Evolutionary conservation across 331 rosid species (phyloP).

Genomic region (Phaseolus coccineus): DNA sequence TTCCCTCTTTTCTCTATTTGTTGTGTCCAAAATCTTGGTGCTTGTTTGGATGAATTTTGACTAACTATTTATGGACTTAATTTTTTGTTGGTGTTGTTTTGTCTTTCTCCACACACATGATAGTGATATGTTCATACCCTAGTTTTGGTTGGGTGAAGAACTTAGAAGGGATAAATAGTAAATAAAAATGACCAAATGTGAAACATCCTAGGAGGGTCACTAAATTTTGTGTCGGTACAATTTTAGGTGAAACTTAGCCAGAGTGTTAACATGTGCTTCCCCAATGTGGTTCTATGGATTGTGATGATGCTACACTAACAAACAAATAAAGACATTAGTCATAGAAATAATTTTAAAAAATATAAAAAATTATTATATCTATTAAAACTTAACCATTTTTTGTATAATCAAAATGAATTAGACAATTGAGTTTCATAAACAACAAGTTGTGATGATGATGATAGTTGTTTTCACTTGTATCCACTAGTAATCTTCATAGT

Average conservation of each 20-base stretch:
- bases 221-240: constrained; percentile 32
- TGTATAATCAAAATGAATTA: no score
- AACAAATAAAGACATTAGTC: no score
- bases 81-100: constrained; percentile 25
- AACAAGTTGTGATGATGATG: no score
- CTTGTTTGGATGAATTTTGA: constrained; percentile 46
- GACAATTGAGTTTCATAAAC: no score
- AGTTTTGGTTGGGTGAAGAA: constrained; percentile 27
- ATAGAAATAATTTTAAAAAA: no score
- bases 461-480: no score
- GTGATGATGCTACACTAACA: neutral
- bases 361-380: no score
- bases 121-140: constrained; percentile 29
- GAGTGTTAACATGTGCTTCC: constrained; percentile 39
- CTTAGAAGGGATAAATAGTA: constrained; percentile 10
- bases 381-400: no score
- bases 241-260: constrained; percentile 41
- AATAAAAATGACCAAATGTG: constrained; percentile 43
- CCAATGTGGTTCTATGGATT: constrained; percentile 31
- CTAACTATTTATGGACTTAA: constrained; percentile 42
- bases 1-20: neutral
- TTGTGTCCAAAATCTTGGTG: constrained; percentile 46
- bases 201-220: constrained; percentile 46
- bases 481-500: no score
- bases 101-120: constrained; percentile 33